Evolutionary conservation across 2,329 filamentous ascomycete genomes (phyloP).

Genomic region (Coniochaeta sp.): DNA sequence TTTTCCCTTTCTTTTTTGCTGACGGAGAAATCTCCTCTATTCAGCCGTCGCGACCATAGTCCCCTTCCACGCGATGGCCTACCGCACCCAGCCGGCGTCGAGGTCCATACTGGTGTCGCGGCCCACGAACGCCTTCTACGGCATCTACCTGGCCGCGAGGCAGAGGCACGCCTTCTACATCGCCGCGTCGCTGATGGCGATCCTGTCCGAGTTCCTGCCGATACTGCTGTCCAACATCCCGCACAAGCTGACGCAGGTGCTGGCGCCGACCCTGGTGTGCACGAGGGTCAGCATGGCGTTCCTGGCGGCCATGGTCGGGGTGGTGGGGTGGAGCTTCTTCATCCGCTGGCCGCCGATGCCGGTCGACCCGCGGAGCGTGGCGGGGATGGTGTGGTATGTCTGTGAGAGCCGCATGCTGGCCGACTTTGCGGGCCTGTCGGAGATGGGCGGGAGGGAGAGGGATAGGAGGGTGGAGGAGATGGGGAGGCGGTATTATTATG

Average conservation of each 20-base stretch:
- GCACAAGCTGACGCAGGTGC: constrained; percentile 33
- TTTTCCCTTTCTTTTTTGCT: too few relatives aligned
- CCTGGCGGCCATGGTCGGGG: constrained; percentile 33
- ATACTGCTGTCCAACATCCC: constrained; percentile 40
- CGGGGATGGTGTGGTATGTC: constrained; percentile 36
- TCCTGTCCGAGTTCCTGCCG: constrained; percentile 42
- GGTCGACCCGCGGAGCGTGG: constrained; percentile 37
- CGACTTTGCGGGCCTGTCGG: constrained; percentile 17
- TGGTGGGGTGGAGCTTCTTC: constrained; percentile 30
- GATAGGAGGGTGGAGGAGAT: constrained; percentile 15
- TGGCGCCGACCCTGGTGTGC: constrained; percentile 30
- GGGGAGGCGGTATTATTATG: constrained; percentile 23
- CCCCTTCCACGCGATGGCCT: constrained; percentile 33
- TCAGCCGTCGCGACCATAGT: constrained; percentile 37
- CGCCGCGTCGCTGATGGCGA: constrained; percentile 30
- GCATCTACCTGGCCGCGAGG: constrained; percentile 25
- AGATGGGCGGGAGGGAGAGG: constrained; percentile 16
- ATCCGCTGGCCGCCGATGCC: constrained; percentile 35
- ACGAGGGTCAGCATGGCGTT: constrained; percentile 29
- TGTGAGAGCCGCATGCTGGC: constrained; percentile 13
- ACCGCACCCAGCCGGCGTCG: constrained; percentile 21
- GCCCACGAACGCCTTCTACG: constrained; percentile 36
- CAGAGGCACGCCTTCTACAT: constrained; percentile 30
- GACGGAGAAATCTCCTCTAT: too few relatives aligned
- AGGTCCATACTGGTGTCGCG: constrained; percentile 29